phyloP scores from a whole-genome alignment of 345 rosid species.

The Conringia planisiliqua region DNA sequence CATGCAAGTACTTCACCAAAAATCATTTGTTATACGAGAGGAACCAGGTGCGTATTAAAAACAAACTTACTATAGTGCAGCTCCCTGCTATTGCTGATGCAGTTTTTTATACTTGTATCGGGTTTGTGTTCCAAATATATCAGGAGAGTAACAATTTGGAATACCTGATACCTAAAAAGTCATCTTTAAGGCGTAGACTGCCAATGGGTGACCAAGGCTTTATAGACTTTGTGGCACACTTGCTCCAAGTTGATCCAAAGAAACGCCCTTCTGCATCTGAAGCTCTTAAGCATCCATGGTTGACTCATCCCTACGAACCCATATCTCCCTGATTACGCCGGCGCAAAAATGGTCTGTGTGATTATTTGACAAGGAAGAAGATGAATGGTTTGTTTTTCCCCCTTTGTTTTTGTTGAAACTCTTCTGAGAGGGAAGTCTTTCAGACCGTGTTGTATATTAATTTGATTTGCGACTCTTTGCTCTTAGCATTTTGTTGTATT shows the following conservation, averaged over 20 bases:
- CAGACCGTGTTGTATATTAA: conserved; percentile 26
- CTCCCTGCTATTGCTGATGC: neutral
- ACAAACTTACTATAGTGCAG: neutral
- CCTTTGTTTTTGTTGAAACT: neutral
- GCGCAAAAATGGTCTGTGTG: neutral
- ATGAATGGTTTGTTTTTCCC: conserved; percentile 9
- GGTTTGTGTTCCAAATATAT: conserved; percentile 3
- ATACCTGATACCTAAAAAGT: conserved; percentile 84
- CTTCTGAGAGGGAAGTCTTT: conserved; percentile 15
- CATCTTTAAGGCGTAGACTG: conserved; percentile 80
- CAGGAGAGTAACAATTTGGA: conserved; percentile 89
- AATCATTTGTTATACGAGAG: conserved; percentile 92
- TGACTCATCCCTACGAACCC: conserved; percentile 83
- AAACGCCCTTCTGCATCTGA: conserved; percentile 86
- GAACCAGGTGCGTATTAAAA: conserved; percentile 58
- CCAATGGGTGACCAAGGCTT: conserved; percentile 99
- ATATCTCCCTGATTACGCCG: conserved; percentile 62
- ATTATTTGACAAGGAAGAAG: conserved; percentile 15
- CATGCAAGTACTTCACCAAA: conserved; percentile 86
- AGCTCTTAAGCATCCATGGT: conserved; percentile 96
- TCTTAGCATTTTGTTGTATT: conserved; percentile 3
- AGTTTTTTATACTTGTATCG: neutral
- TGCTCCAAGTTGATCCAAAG: conserved; percentile 88
- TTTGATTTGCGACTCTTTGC: conserved; percentile 18
- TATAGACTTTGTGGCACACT: conserved; percentile 76